A percentile compares a stretch with the other conserved stretches of the same genome.
These are phyloP conservation scores for Marasmius oreades DNA, from an alignment of 1,284 basidiomycete genomes.

Conservation along the genomic window DNA sequence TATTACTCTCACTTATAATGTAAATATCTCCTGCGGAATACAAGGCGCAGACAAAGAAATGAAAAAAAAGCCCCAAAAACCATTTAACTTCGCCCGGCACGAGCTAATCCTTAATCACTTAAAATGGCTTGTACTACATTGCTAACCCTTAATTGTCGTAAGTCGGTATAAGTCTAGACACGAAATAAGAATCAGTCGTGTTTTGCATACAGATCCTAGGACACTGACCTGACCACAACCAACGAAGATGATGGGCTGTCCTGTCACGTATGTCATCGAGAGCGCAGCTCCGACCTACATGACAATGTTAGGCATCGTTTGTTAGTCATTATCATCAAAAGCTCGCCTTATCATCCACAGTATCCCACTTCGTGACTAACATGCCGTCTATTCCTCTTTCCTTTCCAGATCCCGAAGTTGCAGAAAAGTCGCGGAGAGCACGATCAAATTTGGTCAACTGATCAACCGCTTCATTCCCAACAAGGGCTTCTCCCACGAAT, in stretches of 20 bases:
- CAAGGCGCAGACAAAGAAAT: neutral
- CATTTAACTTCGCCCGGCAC: no score
- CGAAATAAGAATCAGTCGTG: slow-evolving; percentile 14
- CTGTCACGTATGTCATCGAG: slow-evolving; percentile 97
- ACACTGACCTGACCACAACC: slow-evolving; percentile 86
- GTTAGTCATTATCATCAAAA: slow-evolving; percentile 9
- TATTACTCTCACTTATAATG: no score
- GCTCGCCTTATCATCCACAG: slow-evolving; percentile 85
- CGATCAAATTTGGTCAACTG: slow-evolving; percentile 94
- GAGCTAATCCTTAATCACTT: slow-evolving; percentile 68
- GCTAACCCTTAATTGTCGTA: slow-evolving; percentile 83
- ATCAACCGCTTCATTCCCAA: slow-evolving; percentile 96
- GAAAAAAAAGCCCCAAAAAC: neutral
- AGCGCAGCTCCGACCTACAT: slow-evolving; percentile 88
- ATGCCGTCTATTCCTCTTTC: slow-evolving; percentile 94
- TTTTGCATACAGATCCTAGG: slow-evolving; percentile 6
- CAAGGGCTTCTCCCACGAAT: slow-evolving; percentile 94
- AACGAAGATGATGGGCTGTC: slow-evolving; percentile 94
- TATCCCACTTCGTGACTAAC: slow-evolving; percentile 97
- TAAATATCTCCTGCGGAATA: no score
- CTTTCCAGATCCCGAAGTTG: slow-evolving; percentile 59
- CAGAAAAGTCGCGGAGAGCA: slow-evolving; percentile 84
- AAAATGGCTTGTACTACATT: slow-evolving; percentile 92
- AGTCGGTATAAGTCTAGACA: slow-evolving; percentile 86
- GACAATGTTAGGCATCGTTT: slow-evolving; percentile 18